phyloP scores from a whole-genome alignment of 129 eudicot species.

The Apium graveolens region DNA sequence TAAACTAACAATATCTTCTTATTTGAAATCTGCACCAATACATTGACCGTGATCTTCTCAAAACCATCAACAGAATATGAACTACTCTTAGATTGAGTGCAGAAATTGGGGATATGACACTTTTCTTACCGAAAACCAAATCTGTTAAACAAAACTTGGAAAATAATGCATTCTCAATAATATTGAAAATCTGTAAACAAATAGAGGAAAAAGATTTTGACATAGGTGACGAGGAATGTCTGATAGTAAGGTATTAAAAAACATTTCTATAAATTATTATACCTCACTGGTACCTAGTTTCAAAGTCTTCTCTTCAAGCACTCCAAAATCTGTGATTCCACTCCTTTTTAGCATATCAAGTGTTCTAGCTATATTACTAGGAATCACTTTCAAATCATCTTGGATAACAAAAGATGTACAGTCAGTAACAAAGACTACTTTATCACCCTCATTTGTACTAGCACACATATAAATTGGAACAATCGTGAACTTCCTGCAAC shows the following conservation, averaged over 20 bases:
- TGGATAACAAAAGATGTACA: slow-evolving; percentile 10
- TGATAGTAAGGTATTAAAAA: background rate
- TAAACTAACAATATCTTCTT: slow-evolving; percentile 33
- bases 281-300: background rate
- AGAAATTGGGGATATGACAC: background rate
- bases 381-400: slow-evolving; percentile 21
- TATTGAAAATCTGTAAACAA: slow-evolving; percentile 23
- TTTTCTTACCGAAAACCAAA: slow-evolving; percentile 11
- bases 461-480: background rate
- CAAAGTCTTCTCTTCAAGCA: slow-evolving; percentile 7
- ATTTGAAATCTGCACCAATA: slow-evolving; percentile 29
- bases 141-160: slow-evolving; percentile 29
- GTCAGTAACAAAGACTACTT: slow-evolving; percentile 19
- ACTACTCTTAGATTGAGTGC: background rate
- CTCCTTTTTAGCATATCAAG: background rate
- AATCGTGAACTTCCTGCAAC: slow-evolving; percentile 9
- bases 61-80: background rate
- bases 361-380: background rate
- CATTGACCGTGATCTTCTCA: slow-evolving; percentile 15
- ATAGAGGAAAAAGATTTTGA: background rate
- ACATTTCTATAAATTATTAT: background rate
- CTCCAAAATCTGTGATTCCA: background rate
- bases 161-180: slow-evolving; percentile 26
- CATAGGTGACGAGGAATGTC: too few species aligned
- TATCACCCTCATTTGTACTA: background rate